Base-by-base conservation (phyloP, 2,329 filamentous ascomycete genomes). In the Penicillium olsonii region DNA sequence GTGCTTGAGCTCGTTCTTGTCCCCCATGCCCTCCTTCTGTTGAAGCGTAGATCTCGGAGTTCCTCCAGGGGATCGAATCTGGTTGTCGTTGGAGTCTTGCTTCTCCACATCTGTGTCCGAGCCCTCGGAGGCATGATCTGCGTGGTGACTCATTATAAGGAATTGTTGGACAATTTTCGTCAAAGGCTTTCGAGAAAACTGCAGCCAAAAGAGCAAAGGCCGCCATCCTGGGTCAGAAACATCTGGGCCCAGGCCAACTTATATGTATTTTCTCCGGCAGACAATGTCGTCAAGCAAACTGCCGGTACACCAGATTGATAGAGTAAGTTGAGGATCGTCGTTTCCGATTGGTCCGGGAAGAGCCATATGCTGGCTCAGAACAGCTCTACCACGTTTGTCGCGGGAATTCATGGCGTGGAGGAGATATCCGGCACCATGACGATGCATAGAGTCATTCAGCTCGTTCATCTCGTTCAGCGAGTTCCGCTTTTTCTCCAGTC, bases 1-100 rank as follows among this genome's bases (percentile, higher is more conserved):
- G 52, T 80, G 76, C 2, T 70, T 75, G 34, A 82, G 55, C 52
- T 79, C 72, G 2, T 59, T 39, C 43, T 64, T 70, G 1, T 61
- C 55, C 5, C 45, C 53, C 22, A 43, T 22, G 17, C 50, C 48
- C n/a, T 50, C 45, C 45, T 52, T 49, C 26, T 53, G 43, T 18
- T 40, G 46, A 12, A 53, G 53, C 26, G 39, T 48, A 3, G 42
- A 26, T n/a, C 24, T 53, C 1, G 48, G 42, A 8, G 43, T 54
- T 9, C 53, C 53, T 12, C 52, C 55, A 5, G 53, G 52, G 9
- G 57, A 55, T 26, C 50, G 53, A 15, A 50, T 12, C 14, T 44
- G 39, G 9, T 50, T 48, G 5, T 58, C 44, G 14, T 39, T 29
- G 5, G 38, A 34, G 17, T 60, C 46, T 22, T 60, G 55, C 34